Evolutionary conservation across 139 green algal genomes (phyloP).

Genomic region (Tetratostichococcus sp.): DNA sequence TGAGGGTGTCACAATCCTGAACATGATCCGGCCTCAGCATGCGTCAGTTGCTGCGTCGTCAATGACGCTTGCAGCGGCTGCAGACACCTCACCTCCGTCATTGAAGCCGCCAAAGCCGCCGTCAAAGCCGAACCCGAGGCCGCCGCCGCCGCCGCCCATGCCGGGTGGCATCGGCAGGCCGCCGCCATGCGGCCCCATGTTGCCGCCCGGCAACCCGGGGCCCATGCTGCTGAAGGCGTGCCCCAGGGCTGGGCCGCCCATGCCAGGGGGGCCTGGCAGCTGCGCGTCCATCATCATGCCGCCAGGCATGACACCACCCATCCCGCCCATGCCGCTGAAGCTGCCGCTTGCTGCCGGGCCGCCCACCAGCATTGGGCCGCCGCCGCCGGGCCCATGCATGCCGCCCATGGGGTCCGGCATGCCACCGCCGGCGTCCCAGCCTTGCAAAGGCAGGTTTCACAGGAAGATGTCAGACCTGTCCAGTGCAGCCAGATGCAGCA

Average conservation of each 20-base stretch:
- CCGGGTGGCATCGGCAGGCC: background rate
- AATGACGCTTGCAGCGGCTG: background rate
- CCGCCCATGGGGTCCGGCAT: background rate
- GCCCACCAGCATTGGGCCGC: slow-evolving; percentile 4
- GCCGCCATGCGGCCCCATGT: background rate
- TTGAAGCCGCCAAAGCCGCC: slow-evolving; percentile 1
- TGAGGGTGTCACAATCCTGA: too few species aligned
- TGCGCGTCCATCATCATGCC: slow-evolving; percentile 1
- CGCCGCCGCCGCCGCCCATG: background rate
- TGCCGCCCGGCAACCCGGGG: too few species aligned
- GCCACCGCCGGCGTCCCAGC: too few species aligned
- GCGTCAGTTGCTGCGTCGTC: too few species aligned
- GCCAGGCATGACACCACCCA: background rate
- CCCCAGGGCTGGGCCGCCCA: too few species aligned
- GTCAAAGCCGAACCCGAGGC: background rate
- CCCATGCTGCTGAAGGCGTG: background rate
- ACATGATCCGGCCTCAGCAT: too few species aligned
- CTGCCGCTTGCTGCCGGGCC: background rate
- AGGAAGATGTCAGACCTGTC: too few species aligned
- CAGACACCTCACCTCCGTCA: background rate
- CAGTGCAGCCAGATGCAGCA: too few species aligned
- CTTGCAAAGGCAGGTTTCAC: too few species aligned
- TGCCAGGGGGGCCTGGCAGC: too few species aligned
- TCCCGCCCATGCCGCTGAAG: background rate
- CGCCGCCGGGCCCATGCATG: background rate